Evolutionary conservation across 169 alveolate genomes (phyloP).

Genomic region (Eimeria brunetti): DNA sequence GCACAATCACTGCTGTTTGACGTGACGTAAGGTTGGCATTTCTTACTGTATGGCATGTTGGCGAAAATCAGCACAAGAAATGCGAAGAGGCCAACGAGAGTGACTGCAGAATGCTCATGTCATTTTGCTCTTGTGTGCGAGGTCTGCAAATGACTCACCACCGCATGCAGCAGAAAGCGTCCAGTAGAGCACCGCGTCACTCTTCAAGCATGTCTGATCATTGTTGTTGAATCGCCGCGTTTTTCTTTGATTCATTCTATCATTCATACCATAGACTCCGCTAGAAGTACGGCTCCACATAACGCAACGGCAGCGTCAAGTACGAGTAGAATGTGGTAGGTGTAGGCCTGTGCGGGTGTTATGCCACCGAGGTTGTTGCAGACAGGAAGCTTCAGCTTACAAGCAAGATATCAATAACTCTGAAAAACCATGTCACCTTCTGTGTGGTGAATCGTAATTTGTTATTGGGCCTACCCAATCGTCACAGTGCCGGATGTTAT

Average conservation of each 20-base stretch:
- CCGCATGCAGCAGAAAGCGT: constrained; percentile 38
- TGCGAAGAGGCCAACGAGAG: constrained; percentile 21
- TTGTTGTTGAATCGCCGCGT: background rate
- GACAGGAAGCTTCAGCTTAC: constrained; percentile 2
- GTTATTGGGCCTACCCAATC: constrained; percentile 49
- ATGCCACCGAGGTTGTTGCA: background rate
- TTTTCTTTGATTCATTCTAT: background rate
- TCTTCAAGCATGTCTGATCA: constrained; percentile 26
- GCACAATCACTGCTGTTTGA: background rate
- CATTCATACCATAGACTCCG: constrained; percentile 37
- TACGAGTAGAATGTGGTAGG: constrained; percentile 37
- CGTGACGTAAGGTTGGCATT: background rate
- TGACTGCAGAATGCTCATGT: background rate
- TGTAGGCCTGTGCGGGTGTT: constrained; percentile 26
- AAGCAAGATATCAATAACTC: constrained; percentile 40
- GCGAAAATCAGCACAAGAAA: constrained; percentile 49
- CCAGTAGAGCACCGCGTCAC: constrained; percentile 46
- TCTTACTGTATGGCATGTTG: constrained; percentile 56
- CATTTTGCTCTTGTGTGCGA: background rate
- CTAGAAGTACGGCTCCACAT: constrained; percentile 41
- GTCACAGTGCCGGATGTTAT: constrained; percentile 68
- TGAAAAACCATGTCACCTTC: background rate
- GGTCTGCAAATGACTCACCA: constrained; percentile 1
- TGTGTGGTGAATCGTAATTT: background rate
- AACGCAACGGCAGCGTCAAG: constrained; percentile 50